These are phyloP conservation scores for Graphilbum sp. DNA, from an alignment of 2,329 filamentous ascomycete genomes.

Conservation along the genomic window DNA sequence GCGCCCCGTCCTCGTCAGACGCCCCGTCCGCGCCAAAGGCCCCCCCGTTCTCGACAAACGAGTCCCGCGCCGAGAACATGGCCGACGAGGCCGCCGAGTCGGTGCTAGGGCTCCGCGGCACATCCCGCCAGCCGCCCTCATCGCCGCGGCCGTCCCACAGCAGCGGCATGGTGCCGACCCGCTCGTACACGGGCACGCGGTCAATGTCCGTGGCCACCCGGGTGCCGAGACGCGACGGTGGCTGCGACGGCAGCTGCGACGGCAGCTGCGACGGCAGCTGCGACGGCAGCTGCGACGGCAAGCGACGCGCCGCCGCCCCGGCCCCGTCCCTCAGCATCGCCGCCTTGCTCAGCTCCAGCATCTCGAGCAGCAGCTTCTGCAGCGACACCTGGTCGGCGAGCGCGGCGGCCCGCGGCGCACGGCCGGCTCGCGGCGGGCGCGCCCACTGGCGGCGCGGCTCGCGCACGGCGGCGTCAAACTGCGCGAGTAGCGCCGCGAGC, in stretches of 20 bases:
- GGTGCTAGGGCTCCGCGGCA: neutral
- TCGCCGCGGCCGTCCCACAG: no score
- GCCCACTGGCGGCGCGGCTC: slow-evolving; percentile 10
- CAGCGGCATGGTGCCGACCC: no score
- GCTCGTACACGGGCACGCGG: neutral
- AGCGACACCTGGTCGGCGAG: slow-evolving; percentile 9
- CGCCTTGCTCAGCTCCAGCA: slow-evolving; percentile 7
- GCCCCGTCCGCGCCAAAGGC: no score
- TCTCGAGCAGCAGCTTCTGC: slow-evolving; percentile 11
- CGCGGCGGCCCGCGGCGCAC: slow-evolving; percentile 7
- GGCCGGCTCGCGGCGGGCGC: slow-evolving; percentile 8
- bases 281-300: no score
- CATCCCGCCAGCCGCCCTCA: no score
- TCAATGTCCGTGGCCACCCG: slow-evolving; percentile 1
- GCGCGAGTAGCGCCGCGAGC: slow-evolving; percentile 7
- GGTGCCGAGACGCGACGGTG: no score
- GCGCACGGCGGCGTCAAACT: slow-evolving; percentile 12
- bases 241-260: no score
- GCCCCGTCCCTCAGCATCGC: neutral
- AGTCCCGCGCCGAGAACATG: slow-evolving; percentile 6
- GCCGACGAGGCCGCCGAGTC: slow-evolving; percentile 1
- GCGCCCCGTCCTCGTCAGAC: no score
- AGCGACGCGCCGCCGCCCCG: neutral
- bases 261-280: no score
- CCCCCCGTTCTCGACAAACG: slow-evolving; percentile 1